These are phyloP conservation scores for Ceratocystis cubensis DNA, from an alignment of 2,329 filamentous ascomycete species.

Conservation along the genomic window DNA sequence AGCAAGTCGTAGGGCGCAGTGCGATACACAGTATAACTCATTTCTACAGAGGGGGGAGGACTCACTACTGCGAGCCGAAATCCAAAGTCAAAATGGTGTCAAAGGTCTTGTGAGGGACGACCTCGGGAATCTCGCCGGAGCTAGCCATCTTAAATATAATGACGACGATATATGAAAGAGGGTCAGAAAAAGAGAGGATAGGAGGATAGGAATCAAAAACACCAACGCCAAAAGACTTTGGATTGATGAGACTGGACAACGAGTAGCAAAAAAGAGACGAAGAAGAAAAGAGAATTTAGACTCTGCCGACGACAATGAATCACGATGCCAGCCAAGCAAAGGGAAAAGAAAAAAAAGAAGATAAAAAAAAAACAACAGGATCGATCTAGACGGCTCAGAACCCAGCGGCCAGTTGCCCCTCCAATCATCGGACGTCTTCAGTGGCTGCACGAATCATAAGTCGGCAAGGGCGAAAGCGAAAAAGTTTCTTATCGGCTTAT, in stretches of 20 bases:
- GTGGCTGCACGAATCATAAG: not conserved
- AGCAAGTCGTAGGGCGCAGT: not conserved
- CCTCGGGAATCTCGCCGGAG: slow-evolving; percentile 16
- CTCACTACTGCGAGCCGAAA: slow-evolving; percentile 39
- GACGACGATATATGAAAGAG: not conserved
- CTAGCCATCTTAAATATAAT: slow-evolving; percentile 13
- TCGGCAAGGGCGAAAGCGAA: slow-evolving; percentile 12
- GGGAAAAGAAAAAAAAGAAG: slow-evolving; percentile 2
- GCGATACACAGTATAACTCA: not conserved
- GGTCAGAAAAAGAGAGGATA: not conserved
- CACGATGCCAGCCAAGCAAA: slow-evolving; percentile 16
- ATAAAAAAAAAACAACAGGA: slow-evolving; percentile 2
- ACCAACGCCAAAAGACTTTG: not conserved
- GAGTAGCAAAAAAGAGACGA: not conserved
- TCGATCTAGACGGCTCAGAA: not conserved
- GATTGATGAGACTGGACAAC: not conserved
- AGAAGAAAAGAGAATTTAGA: not conserved
- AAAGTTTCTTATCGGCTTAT: slow-evolving; percentile 21
- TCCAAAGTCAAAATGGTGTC: slow-evolving; percentile 58
- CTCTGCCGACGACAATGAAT: slow-evolving; percentile 9
- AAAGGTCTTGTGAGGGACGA: slow-evolving; percentile 29
- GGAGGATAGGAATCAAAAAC: slow-evolving; percentile 1
- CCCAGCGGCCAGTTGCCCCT: not conserved
- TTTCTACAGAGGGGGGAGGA: not conserved
- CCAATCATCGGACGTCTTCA: not conserved